Conservation (phyloP, 1,139 yeast species). For the Suhomyces choctaworum region DNA sequence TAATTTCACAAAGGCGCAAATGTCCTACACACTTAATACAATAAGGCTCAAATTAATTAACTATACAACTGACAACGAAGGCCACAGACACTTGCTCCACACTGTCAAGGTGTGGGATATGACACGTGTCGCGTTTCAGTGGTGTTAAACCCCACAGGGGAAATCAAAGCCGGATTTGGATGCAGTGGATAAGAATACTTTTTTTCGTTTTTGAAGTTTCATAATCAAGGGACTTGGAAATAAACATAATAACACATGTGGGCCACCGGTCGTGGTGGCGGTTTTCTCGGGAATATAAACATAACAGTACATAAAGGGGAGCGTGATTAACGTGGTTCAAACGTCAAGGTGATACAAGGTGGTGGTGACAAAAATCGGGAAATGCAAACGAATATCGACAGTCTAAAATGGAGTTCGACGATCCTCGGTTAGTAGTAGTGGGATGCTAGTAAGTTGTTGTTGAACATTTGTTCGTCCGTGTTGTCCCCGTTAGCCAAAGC, state of each 20-base stretch:
- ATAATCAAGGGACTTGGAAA: neutral
- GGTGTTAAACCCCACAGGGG: too few species aligned
- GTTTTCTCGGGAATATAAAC: constrained; percentile 4
- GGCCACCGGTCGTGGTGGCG: neutral
- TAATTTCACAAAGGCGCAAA: constrained; percentile 6
- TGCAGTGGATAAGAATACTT: too few species aligned
- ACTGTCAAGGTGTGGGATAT: too few species aligned
- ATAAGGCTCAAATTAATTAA: too few species aligned
- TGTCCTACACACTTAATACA: too few species aligned
- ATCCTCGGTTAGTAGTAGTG: constrained; percentile 8
- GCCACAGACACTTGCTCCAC: too few species aligned
- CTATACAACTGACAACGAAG: too few species aligned
- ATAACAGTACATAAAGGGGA: constrained; percentile 9
- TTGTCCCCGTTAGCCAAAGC: constrained; percentile 3
- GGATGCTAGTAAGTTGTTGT: constrained; percentile 6
- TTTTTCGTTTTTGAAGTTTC: neutral
- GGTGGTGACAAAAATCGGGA: constrained; percentile 4
- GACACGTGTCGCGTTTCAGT: too few species aligned
- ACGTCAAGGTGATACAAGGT: constrained; percentile 4
- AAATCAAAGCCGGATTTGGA: too few species aligned
- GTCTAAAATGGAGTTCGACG: too few species aligned
- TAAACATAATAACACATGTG: constrained; percentile 9
- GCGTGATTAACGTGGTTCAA: neutral
- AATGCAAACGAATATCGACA: neutral
- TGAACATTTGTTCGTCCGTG: constrained; percentile 4